Conservation (phyloP, 2,329 filamentous ascomycete genomes). For the Berkeleyomyces basicola region DNA sequence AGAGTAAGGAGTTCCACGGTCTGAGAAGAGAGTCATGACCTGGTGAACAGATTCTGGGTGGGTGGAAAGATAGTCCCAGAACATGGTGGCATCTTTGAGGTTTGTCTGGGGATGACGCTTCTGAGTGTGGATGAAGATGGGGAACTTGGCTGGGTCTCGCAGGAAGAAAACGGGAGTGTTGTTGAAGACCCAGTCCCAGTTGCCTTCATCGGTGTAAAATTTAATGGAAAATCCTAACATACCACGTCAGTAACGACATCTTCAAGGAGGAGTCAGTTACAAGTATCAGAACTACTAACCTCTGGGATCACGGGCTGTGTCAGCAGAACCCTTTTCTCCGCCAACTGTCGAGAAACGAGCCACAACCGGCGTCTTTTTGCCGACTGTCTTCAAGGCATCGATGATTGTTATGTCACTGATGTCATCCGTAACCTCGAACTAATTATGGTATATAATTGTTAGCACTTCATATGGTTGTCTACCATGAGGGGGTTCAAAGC, state of each 20-base stretch:
- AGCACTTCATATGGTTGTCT: not conserved
- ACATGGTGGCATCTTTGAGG: slow-evolving; percentile 51
- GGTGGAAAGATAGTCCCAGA: slow-evolving; percentile 30
- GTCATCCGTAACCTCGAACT: slow-evolving; percentile 28
- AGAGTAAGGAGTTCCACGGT: slow-evolving; percentile 48
- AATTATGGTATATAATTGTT: slow-evolving; percentile 17
- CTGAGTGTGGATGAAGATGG: slow-evolving; percentile 60
- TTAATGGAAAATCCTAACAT: slow-evolving; percentile 46
- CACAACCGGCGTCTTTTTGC: slow-evolving; percentile 52
- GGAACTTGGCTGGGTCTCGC: slow-evolving; percentile 58
- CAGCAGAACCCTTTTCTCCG: slow-evolving; percentile 54
- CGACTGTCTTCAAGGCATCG: slow-evolving; percentile 38
- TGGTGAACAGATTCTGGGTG: slow-evolving; percentile 48
- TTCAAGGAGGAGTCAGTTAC: too few species aligned
- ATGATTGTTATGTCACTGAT: slow-evolving; percentile 39
- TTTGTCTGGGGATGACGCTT: slow-evolving; percentile 60
- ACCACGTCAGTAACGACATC: not conserved
- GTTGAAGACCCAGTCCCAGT: slow-evolving; percentile 58
- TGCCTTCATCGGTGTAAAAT: slow-evolving; percentile 55
- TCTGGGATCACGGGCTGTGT: slow-evolving; percentile 54
- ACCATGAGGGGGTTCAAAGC: slow-evolving; percentile 10
- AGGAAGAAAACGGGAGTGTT: slow-evolving; percentile 68
- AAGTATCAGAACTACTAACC: slow-evolving; percentile 23
- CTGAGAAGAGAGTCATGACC: slow-evolving; percentile 49
- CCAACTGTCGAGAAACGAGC: slow-evolving; percentile 62